Base-by-base conservation (phyloP, 768 basidiomycete species). In the Mycena leptocephala region DNA sequence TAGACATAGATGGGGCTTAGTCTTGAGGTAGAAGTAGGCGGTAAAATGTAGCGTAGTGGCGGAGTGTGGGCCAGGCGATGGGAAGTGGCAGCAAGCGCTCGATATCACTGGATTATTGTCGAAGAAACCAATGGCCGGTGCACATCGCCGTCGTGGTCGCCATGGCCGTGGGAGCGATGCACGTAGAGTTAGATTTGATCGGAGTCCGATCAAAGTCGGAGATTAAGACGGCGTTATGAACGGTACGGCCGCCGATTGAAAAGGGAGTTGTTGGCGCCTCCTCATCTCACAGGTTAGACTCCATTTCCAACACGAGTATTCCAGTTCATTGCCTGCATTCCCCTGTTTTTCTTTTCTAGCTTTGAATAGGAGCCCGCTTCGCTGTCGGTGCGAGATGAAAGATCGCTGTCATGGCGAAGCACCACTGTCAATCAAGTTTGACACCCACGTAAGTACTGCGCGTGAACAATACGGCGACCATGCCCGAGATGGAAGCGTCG, bases 1-100 rank as follows among this genome's bases (percentile, higher is more conserved):
- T 61, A 58, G 55, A 32, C n/a, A n/a, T n/a, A n/a, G 55, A 30
- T 58, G 55, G 55, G 55, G 55, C n/a, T n/a, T n/a, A n/a, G n/a
- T n/a, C n/a, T n/a, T n/a, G n/a, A 37, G 35, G 35, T 37, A 37
- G 35, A 37, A 6, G n/a, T 37, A 37, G 35, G 35, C 35, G 35
- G 35, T 37, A 6, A 37, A 37, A 13, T 13, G 35, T 13, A 37
- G 35, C 35, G 35, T 37, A 6, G 35, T 37, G 13, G 35, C 35
- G 35, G 6, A 13, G 7, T 37, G 35, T 37, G 35, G 35, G 35
- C 35, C 7, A 37, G 35, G 35, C 35, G 35, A 37, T 37, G 35
- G 35, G 35, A 37, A 37, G 35, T 37, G 35, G 13, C 35, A 37
- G 35, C 35, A 63, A 68, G n/a, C n/a, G n/a, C n/a, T n/a, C n/a